Evolutionary conservation across 495 filamentous ascomycete genomes (phyloP), one percentile per base, ranked within the genome.

Genomic region (Penicillium dipodomyicola): DNA sequence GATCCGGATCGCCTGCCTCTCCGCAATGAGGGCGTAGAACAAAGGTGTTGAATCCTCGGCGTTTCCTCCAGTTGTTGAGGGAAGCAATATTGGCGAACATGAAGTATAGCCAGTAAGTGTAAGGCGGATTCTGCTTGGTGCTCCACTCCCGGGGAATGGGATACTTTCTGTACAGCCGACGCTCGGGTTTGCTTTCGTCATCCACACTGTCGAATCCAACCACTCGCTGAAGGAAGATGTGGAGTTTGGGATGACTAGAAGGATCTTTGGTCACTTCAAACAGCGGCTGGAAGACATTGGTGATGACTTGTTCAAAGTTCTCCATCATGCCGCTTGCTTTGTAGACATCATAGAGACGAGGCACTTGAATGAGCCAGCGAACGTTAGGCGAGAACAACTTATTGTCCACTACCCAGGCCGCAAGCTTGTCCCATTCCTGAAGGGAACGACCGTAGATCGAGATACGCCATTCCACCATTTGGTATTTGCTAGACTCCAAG

Each of bases 381-480:
- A 97, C 90, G 70, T 97, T 98, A 62, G 91, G 94, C 0, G 92
- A 96, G 70, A 96, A 93, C 30, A 98, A 80, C 73, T 97, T 97
- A 72, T 98, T 96, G 78, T 98, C 94, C 17, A 97, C 83, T n/a
- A 98, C 94, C 94, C 94, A 98, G 10, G 90, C 89, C 3, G 94
- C 93, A 43, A 98, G 83, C 65, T 96, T 98, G 68, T 97, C 93
- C 94, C 94, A 98, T 71, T 98, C 94, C 58, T 96, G 88, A 27
- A 94, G 74, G 6, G 88, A 86, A 68, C 90, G 87, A 50, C 94
- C 94, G 67, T 98, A 97, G 57, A 98, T 92, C 12, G 91, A 96
- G 53, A 98, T 94, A 17, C 94, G 90, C 90, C 95, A 98, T 77
- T 98, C 94, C 6, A 92, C 95, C 89, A 98, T 96, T 71, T 98